Evolutionary conservation across 305 asterid species (phyloP), one percentile per base, ranked within the genome.

Genomic region (Fraxinus sp.): DNA sequence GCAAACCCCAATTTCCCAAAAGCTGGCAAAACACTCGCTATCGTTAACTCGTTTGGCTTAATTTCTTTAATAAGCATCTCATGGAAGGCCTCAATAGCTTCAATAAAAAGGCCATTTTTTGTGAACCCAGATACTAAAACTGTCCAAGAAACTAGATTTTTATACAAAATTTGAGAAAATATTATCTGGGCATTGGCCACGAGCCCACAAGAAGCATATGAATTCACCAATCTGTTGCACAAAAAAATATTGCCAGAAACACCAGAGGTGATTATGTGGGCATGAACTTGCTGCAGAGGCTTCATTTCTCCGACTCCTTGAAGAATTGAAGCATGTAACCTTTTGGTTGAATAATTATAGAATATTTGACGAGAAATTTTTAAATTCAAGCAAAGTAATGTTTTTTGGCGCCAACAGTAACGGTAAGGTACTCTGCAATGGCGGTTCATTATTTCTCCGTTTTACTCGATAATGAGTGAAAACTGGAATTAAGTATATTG

Each of bases 111-210:
- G 62, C 85, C 90, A 80, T 89, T 88, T 79, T 85, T 90, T 22
- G 88, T 75, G 82, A 89, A 88, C 89, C 95, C 92, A 75, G 92
- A 90, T 71, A 86, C 41, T 74, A 90, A 76, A 82, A 90, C 82
- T 37, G 95, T 90, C 94, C 94, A 92, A 80, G 95, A 88, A 82
- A 92, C 85, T 85, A 92, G 10, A 79, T 87, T 92, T 79, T 85
- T 89, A 35, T 87, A 41, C 77, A 33, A 16, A 24, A 84, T 77
- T 43, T 57, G 82, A 43, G 91, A 88, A 85, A 92, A 90, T n/a
- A 88, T 28, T 30, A 82, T 78, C 85, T 80, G 90, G 89, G 94
- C 66, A 81, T 85, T 33, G 33, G 75, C 13, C 55, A 88, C 55
- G 26, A 78, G 84, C 59, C 90, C 87, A 49, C 86, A 85, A 57